These are phyloP conservation scores for Chaetomiaceae sp. DNA, from an alignment of 2,329 filamentous ascomycete species.

Conservation along the genomic window DNA sequence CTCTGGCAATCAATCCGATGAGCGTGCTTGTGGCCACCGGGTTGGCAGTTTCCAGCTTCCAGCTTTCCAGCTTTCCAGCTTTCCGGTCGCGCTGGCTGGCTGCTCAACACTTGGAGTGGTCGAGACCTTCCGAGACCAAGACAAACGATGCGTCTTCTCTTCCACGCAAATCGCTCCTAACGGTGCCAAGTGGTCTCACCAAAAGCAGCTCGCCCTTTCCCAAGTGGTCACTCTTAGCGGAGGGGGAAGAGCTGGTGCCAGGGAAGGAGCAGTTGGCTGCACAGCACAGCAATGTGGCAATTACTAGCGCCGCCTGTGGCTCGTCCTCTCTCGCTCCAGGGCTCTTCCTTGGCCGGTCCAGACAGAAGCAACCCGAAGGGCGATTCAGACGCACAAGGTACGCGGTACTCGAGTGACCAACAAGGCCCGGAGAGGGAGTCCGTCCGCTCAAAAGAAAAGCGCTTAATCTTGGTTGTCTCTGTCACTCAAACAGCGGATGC, in stretches of 20 bases:
- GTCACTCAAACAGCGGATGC: background rate
- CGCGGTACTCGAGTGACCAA: too few species aligned
- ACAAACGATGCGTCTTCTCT: background rate
- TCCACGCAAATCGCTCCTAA: constrained; percentile 1
- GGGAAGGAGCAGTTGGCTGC: background rate
- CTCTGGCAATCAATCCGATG: background rate
- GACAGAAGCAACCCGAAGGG: background rate
- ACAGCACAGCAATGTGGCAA: background rate
- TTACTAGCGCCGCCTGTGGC: too few species aligned
- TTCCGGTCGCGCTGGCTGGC: too few species aligned
- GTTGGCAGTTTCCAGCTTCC: too few species aligned
- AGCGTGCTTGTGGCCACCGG: background rate
- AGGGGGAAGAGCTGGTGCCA: background rate
- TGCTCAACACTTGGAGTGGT: background rate
- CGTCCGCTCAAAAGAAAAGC: too few species aligned
- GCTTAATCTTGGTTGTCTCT: background rate
- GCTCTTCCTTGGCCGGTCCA: background rate
- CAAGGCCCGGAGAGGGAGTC: too few species aligned
- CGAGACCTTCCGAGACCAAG: constrained; percentile 6
- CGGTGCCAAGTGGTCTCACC: constrained; percentile 9
- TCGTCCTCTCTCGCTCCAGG: too few species aligned
- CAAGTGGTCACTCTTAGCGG: background rate
- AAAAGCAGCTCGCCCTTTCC: background rate
- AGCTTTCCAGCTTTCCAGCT: too few species aligned
- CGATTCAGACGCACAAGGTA: too few species aligned